Percentiles rank a stretch among this genome's conserved stretches.
Evolutionary conservation across 1,139 yeast species (phyloP).

Genomic region (Protomyces pachydermus): DNA sequence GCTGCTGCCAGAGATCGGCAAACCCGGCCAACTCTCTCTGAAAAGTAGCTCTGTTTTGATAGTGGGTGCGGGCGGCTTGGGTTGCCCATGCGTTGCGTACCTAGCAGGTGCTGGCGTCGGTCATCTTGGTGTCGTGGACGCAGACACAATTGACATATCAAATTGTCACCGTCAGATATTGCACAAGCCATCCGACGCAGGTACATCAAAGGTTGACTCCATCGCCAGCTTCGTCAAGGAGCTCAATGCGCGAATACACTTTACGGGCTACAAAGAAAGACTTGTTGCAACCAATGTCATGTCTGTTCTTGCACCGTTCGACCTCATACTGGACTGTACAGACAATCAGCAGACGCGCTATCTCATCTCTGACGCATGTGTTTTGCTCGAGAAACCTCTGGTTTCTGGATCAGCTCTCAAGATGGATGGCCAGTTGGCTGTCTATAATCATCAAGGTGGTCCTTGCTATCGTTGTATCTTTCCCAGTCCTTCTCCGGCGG

Average conservation of each 20-base stretch:
- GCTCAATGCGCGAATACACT: conserved; percentile 63
- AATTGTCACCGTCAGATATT: conserved; percentile 86
- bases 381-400: conserved; percentile 51
- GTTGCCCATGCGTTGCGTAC: conserved; percentile 85
- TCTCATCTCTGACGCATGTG: conserved; percentile 76
- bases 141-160: conserved; percentile 75
- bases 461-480: conserved; percentile 95
- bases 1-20: conserved; percentile 76
- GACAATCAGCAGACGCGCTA: conserved; percentile 89
- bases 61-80: conserved; percentile 95
- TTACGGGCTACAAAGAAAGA: conserved; percentile 51
- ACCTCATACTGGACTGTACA: conserved; percentile 83
- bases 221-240: conserved; percentile 46
- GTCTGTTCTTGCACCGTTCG: conserved; percentile 57
- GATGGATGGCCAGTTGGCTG: conserved; percentile 82
- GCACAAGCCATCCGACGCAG: conserved; percentile 64
- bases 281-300: conserved; percentile 59
- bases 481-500: conserved; percentile 85
- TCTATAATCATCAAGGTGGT: conserved; percentile 65
- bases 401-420: conserved; percentile 90
- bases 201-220: conserved; percentile 68
- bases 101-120: conserved; percentile 88
- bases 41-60: conserved; percentile 61
- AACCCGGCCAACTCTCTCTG: conserved; percentile 55
- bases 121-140: conserved; percentile 75